A percentile compares a stretch with the other conserved stretches of the same genome.
Conservation (phyloP, 495 filamentous ascomycete genomes). For the Aspergillus carlsbadensis region DNA sequence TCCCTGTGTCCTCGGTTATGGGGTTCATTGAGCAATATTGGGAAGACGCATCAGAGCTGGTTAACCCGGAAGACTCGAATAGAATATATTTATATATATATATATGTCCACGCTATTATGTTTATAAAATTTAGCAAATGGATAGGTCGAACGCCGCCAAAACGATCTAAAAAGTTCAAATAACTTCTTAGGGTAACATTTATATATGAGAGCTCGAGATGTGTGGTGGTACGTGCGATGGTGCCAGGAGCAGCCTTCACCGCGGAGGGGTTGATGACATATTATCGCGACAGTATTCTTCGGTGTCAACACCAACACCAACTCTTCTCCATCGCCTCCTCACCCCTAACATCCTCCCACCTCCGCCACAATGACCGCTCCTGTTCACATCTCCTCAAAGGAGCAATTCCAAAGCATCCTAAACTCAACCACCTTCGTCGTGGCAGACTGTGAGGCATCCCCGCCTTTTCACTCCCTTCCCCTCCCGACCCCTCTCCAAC, state of each 20-base stretch:
- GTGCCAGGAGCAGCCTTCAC: neutral
- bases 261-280: slow-evolving; percentile 37
- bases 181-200: no score
- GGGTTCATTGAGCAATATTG: no score
- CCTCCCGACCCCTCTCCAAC: slow-evolving; percentile 13
- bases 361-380: slow-evolving; percentile 55
- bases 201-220: no score
- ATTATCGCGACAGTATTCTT: slow-evolving; percentile 24
- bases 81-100: neutral
- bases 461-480: slow-evolving; percentile 5
- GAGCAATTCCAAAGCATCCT: slow-evolving; percentile 70
- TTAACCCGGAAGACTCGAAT: neutral
- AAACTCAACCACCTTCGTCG: slow-evolving; percentile 66
- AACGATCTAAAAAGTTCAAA: no score
- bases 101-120: neutral
- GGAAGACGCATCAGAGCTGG: slow-evolving; percentile 1
- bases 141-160: no score
- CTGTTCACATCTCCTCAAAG: slow-evolving; percentile 67
- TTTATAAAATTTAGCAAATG: no score
- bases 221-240: neutral
- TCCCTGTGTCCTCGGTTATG: no score
- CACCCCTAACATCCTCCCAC: slow-evolving; percentile 13
- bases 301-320: slow-evolving; percentile 21
- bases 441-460: slow-evolving; percentile 75
- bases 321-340: slow-evolving; percentile 15